Evolutionary conservation across 2,329 filamentous ascomycete genomes (phyloP).

Genomic region (Myriangium duriaei): DNA sequence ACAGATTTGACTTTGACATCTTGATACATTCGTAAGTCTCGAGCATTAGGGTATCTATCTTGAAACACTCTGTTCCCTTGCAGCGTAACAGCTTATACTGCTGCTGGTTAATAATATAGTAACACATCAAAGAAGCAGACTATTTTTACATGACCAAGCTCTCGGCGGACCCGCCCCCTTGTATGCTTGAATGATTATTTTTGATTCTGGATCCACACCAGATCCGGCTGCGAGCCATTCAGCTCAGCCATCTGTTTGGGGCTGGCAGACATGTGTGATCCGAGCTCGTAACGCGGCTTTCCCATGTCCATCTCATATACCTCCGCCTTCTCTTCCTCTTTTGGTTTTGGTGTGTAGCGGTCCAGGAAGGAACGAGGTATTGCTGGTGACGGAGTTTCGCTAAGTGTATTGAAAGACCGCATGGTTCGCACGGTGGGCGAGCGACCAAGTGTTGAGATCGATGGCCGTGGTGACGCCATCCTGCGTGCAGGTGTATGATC

Average conservation of each 20-base stretch:
- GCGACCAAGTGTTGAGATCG: conserved; percentile 15
- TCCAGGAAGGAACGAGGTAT: conserved; percentile 13
- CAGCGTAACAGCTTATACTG: not conserved
- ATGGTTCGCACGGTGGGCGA: conserved; percentile 11
- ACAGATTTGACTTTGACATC: no score
- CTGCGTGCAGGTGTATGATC: conserved; percentile 13
- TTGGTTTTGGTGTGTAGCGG: conserved; percentile 12
- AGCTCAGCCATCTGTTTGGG: conserved; percentile 3
- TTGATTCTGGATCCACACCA: conserved; percentile 1
- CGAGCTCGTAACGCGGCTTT: conserved; percentile 12
- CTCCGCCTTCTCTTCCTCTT: conserved; percentile 10
- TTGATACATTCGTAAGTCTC: not conserved
- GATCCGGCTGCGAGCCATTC: conserved; percentile 6
- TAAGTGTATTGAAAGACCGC: conserved; percentile 5
- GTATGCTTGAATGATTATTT: not conserved
- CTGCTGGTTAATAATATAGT: not conserved
- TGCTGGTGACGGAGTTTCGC: conserved; percentile 10
- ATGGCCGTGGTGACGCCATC: conserved; percentile 7
- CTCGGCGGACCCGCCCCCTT: not conserved
- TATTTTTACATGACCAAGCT: not conserved
- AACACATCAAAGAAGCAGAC: not conserved
- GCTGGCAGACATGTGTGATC: conserved; percentile 1
- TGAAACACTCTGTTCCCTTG: not conserved
- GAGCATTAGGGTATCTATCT: not conserved
- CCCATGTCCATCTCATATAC: conserved; percentile 10